Base-by-base conservation (phyloP, 2,329 filamentous ascomycete species). In the Ophiostoma sp. region DNA sequence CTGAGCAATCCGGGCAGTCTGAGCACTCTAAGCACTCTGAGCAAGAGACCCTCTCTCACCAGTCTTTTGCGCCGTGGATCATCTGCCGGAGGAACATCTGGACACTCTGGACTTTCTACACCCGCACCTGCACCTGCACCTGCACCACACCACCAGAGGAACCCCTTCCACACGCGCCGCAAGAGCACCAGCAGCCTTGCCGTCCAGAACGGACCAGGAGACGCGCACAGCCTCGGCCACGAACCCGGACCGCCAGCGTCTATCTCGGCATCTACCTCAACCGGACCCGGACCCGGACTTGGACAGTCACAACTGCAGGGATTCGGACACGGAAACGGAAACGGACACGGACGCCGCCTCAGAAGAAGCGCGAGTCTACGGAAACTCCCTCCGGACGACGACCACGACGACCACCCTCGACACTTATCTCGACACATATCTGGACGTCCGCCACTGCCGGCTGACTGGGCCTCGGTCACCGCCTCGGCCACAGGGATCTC, bases 391-490 rank as follows among this genome's bases (percentile, higher is more conserved):
- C 17, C 52, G 8, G n/a, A 57, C 52, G n/a, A 54, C 48, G 48
- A 48, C 17, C 44, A 48, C 44, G 20, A 17, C 44, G 54, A 20
- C 33, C 15, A 36, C 8, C 31, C 27, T 7, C 31, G 60, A 64
- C 54, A 60, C n/a, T 33, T 2, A 3, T 31, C 27, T n/a, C 31
- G 60, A 64, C 54, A 60, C n/a, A 31, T 4, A 3, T 31, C 27
- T 60, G 54, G n/a, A 23, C 60, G 27, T 11, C 60, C 60, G 31
- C 60, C 60, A 17, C 17, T 64, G 31, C 60, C 60, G 17, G 60
- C 31, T 36, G 60, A 64, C 60, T 64, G 60, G 60, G 60, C 60
- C 31, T 33, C 60, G 31, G 60, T 64, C n/a, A 64, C 60, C 60
- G 60, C 60, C 15, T 36, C 60, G 13, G 60, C 60, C 27, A 8